Base-by-base conservation (phyloP, 2,329 filamentous ascomycete genomes). In the Neodidymelliopsis sp. region DNA sequence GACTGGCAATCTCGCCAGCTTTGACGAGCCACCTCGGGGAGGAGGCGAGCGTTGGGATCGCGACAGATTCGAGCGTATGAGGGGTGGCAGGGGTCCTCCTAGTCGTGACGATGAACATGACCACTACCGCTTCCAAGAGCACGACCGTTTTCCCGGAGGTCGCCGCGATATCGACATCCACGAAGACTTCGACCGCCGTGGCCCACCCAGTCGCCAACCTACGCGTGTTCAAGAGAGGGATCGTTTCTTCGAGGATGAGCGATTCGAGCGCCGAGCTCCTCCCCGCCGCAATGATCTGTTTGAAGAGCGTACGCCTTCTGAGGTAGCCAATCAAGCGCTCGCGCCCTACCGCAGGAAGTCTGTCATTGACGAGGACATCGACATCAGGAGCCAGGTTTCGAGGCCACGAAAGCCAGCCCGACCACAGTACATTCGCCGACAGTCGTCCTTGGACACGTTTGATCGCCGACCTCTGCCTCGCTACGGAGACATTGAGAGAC, bases 381-480 rank as follows among this genome's bases (percentile, higher is more conserved):
- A 80, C 20, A 73, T 80, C 25, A 38, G 22, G n/a, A 59, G 52
- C 25, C 56, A 65, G 24, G 61, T 62, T 34, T 45, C 52, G 11
- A 47, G 52, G 35, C 82, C 81, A 2, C 74, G 79, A 43, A 74
- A 79, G 31, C 76, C 77, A 34, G 79, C 81, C 24, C 81, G 88
- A 34, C 91, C 91, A 2, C 79, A 80, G 22, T 80, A 92, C 56
- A 67, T 94, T 39, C 84, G 92, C 49, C 84, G 92, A 31, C 91
- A 96, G 71, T 96, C 91, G 11, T 96, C 91, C 41, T 80, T 96
- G 28, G 92, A 96, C 71, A 96, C 89, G 0, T 96, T 91, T 67
- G 92, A 97, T 73, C 86, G 91, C 37, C 85, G 85, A 20, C 87
- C 89, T 1, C 62, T 79, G 44, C 78, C 80, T 23, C 79, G 82